A percentile compares a stretch with the other conserved stretches of the same genome.
These are phyloP conservation scores for Helianthus tuberosus DNA, from an alignment of 129 eudicot species.

Conservation along the genomic window DNA sequence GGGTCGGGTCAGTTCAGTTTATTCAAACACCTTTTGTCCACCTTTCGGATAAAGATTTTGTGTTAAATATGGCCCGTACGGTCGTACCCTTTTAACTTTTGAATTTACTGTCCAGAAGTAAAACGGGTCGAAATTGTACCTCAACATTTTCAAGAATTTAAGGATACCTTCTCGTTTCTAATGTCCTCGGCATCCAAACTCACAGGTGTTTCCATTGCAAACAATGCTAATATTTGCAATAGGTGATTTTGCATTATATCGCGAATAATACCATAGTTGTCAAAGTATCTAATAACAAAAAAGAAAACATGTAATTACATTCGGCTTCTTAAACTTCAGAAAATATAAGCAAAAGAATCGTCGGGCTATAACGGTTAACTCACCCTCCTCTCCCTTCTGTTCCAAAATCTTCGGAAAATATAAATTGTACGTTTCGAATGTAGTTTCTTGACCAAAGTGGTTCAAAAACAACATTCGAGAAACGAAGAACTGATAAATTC, in stretches of 20 bases:
- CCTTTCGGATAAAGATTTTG: no score
- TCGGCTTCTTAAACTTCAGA: background rate
- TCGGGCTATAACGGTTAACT: constrained; percentile 24
- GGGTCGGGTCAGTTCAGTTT: no score
- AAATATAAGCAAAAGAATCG: constrained; percentile 1
- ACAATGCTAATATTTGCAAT: constrained; percentile 84
- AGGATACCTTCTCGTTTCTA: constrained; percentile 85
- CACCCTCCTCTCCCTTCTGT: constrained; percentile 98
- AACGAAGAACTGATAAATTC: constrained; percentile 71
- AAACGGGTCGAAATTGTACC: background rate
- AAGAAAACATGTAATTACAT: constrained; percentile 1
- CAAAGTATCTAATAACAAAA: constrained; percentile 63
- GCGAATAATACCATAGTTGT: constrained; percentile 88
- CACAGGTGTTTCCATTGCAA: constrained; percentile 99
- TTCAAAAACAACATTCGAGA: constrained; percentile 93
- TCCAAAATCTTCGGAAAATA: constrained; percentile 96
- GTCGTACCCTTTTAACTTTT: no score
- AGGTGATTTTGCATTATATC: constrained; percentile 98
- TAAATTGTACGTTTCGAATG: constrained; percentile 89
- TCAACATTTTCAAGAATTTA: constrained; percentile 1
- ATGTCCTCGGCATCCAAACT: constrained; percentile 92
- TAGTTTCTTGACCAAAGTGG: constrained; percentile 97
- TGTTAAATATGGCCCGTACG: no score
- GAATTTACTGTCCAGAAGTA: background rate
- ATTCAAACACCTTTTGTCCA: no score